Conservation (phyloP, 371 early-diverging fungal genomes). For the Mucor plumbeus region DNA sequence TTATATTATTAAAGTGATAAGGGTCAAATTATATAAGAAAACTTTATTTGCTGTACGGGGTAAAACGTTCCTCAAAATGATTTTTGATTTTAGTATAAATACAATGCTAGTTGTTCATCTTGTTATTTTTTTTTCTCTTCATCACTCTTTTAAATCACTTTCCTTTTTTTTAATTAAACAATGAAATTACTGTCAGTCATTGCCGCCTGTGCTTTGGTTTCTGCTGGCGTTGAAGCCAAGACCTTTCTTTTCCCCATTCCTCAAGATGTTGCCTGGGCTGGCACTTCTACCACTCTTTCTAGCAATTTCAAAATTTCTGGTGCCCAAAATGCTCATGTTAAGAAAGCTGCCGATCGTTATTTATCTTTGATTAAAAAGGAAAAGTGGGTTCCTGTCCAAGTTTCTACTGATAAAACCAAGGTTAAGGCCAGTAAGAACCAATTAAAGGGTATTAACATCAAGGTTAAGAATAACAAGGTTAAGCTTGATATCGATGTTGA, state of each 20-base stretch:
- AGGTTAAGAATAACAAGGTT: slow-evolving; percentile 28
- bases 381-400: slow-evolving; percentile 46
- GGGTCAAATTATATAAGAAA: slow-evolving; percentile 6
- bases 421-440: slow-evolving; percentile 97
- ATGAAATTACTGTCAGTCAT: slow-evolving; percentile 39
- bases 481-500: slow-evolving; percentile 57
- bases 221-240: slow-evolving; percentile 34
- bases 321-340: slow-evolving; percentile 18
- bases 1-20: background rate
- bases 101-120: too few relatives aligned
- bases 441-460: slow-evolving; percentile 73
- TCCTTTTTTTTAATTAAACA: background rate
- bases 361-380: slow-evolving; percentile 40
- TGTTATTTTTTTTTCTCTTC: background rate
- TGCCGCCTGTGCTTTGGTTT: slow-evolving; percentile 28
- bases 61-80: background rate
- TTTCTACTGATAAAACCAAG: slow-evolving; percentile 13
- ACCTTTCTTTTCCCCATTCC: slow-evolving; percentile 49
- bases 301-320: slow-evolving; percentile 31
- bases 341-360: slow-evolving; percentile 48
- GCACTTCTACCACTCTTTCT: slow-evolving; percentile 27
- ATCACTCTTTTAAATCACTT: background rate
- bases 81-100: background rate
- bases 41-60: background rate
- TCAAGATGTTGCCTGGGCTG: slow-evolving; percentile 45